Evolutionary conservation across 306 rosid genomes (phyloP).

Genomic region (Lathyrus aphaca): DNA sequence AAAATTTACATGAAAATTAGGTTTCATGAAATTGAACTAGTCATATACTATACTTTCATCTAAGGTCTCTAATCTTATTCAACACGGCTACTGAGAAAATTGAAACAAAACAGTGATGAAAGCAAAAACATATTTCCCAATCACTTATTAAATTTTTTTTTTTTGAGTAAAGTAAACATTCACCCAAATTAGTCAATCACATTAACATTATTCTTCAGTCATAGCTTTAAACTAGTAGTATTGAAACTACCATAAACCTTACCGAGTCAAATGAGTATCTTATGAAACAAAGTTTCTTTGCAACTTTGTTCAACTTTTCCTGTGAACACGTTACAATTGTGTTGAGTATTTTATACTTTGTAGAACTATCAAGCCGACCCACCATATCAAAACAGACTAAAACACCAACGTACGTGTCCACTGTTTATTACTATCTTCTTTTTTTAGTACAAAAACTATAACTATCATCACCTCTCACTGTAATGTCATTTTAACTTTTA

Average conservation of each 20-base stretch:
- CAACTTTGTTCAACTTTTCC: neutral
- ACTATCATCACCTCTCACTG: too few species aligned
- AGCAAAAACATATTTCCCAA: constrained; percentile 12
- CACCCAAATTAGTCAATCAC: neutral
- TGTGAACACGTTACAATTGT: neutral
- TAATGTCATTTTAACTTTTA: too few species aligned
- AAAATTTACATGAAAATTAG: neutral
- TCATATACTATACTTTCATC: neutral
- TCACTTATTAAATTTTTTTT: neutral
- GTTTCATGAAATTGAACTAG: constrained; percentile 16
- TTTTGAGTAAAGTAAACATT: constrained; percentile 8
- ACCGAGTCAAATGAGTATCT: constrained; percentile 14
- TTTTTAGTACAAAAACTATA: too few species aligned
- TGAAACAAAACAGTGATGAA: neutral
- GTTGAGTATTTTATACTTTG: neutral
- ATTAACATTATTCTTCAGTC: neutral
- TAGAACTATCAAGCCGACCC: constrained; percentile 4
- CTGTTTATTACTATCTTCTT: neutral
- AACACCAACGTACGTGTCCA: neutral
- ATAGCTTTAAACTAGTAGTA: neutral
- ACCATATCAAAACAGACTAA: neutral
- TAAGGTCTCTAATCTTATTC: neutral
- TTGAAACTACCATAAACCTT: neutral
- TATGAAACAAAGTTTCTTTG: neutral
- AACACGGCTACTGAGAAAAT: neutral